Percentiles rank a stretch among this genome's conserved stretches.
These are phyloP conservation scores for Wickerhamiella sorbophila DNA, from an alignment of 805 yeast species.

Conservation along the genomic window DNA sequence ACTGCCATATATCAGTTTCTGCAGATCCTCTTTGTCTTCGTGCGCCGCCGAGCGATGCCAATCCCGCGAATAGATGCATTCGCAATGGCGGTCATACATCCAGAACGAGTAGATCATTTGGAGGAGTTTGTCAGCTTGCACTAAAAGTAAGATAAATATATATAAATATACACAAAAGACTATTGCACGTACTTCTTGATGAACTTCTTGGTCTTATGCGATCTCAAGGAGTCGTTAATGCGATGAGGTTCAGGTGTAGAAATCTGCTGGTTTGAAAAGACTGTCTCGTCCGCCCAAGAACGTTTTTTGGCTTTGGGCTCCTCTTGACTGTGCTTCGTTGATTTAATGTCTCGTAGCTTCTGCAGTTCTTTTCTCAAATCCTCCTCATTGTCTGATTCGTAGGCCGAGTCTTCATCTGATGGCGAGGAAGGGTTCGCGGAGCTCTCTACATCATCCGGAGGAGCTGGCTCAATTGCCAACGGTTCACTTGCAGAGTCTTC, in stretches of 20 bases:
- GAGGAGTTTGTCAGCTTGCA: too few relatives aligned
- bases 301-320: constrained; percentile 1
- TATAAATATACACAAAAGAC: neutral
- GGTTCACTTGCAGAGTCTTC: neutral
- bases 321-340: neutral
- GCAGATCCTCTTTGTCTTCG: constrained; percentile 38
- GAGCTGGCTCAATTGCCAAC: neutral
- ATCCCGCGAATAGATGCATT: constrained; percentile 70
- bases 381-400: constrained; percentile 6
- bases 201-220: neutral
- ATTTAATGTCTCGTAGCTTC: neutral
- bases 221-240: constrained; percentile 3
- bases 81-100: constrained; percentile 86
- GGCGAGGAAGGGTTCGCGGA: neutral
- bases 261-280: neutral
- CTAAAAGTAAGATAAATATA: too few relatives aligned
- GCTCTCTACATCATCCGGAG: neutral
- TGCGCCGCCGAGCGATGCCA: constrained; percentile 28
- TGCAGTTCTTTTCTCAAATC: constrained; percentile 8
- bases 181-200: constrained; percentile 5
- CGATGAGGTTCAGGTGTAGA: neutral
- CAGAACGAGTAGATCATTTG: constrained; percentile 57
- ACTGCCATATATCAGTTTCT: constrained; percentile 76
- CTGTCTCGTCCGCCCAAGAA: constrained; percentile 3
- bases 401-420: neutral